Evolutionary conservation across 2,329 filamentous ascomycete species (phyloP).

Genomic region (Hypoxylon sp.): DNA sequence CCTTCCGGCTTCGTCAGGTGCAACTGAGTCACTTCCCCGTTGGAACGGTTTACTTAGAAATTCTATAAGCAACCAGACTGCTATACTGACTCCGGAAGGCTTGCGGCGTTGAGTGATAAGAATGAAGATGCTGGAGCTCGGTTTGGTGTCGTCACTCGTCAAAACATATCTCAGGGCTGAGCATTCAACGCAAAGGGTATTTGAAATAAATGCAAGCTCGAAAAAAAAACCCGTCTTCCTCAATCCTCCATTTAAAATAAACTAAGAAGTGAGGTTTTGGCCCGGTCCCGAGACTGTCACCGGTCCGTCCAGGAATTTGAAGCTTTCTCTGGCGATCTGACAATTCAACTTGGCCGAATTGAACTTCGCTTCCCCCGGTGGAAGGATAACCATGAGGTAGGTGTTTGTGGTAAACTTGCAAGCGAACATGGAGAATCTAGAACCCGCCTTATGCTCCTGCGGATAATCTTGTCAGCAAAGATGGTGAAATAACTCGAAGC

Average conservation of each 20-base stretch:
- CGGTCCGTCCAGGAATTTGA: conserved; percentile 74
- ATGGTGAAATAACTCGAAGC: background rate
- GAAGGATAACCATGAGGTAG: conserved; percentile 91
- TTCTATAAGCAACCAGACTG: background rate
- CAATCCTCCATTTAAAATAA: background rate
- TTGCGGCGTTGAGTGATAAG: background rate
- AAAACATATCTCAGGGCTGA: background rate
- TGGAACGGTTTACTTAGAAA: background rate
- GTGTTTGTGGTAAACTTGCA: conserved; percentile 98
- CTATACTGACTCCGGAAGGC: background rate
- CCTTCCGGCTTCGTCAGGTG: background rate
- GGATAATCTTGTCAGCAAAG: conserved; percentile 32
- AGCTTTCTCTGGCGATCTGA: conserved; percentile 85
- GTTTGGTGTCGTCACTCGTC: background rate
- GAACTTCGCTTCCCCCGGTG: conserved; percentile 90
- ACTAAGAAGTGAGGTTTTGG: conserved; percentile 30
- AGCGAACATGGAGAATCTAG: conserved; percentile 91
- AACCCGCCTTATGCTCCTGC: conserved; percentile 77
- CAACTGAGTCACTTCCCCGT: background rate
- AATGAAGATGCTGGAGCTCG: background rate
- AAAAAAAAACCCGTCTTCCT: background rate
- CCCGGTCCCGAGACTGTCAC: conserved; percentile 45
- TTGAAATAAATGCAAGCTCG: background rate
- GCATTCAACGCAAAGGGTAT: conserved; percentile 23
- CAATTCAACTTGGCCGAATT: conserved; percentile 93